Percentiles rank a stretch among this genome's conserved stretches.
Evolutionary conservation across 1,284 basidiomycete genomes (phyloP).

Genomic region (Ganoderma multipileum): DNA sequence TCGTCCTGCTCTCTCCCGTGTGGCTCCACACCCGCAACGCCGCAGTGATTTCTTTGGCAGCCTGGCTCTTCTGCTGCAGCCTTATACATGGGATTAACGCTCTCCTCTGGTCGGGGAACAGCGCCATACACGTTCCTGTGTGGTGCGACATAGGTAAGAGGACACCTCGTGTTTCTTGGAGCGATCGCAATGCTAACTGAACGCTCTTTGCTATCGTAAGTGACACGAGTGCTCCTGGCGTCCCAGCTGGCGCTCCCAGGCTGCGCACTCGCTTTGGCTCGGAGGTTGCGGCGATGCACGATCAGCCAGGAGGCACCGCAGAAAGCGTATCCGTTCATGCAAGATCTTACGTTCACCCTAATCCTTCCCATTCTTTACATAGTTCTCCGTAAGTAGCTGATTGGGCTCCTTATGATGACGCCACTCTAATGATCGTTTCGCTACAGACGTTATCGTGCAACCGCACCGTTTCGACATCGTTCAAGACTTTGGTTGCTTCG

Average conservation of each 20-base stretch:
- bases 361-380: conserved; percentile 62
- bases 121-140: conserved; percentile 41
- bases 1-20: conserved; percentile 46
- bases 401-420: conserved; percentile 20
- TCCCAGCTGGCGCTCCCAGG: conserved; percentile 53
- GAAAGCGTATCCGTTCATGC: conserved; percentile 31
- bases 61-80: conserved; percentile 53
- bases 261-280: conserved; percentile 56
- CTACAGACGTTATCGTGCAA: conserved; percentile 67
- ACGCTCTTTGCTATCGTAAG: conserved; percentile 34
- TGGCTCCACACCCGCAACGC: conserved; percentile 54
- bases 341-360: conserved; percentile 59
- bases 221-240: conserved; percentile 51
- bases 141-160: conserved; percentile 62
- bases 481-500: conserved; percentile 67
- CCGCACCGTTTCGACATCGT: conserved; percentile 74
- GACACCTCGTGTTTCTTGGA: conserved; percentile 1
- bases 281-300: conserved; percentile 35
- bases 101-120: conserved; percentile 51
- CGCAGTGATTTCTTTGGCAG: conserved; percentile 53
- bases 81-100: conserved; percentile 52
- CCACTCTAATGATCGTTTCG: neutral
- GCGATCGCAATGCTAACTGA: conserved; percentile 1
- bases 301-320: conserved; percentile 24
- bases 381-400: conserved; percentile 56